Conservation (phyloP, 768 basidiomycete species). For the Russula sp. region DNA sequence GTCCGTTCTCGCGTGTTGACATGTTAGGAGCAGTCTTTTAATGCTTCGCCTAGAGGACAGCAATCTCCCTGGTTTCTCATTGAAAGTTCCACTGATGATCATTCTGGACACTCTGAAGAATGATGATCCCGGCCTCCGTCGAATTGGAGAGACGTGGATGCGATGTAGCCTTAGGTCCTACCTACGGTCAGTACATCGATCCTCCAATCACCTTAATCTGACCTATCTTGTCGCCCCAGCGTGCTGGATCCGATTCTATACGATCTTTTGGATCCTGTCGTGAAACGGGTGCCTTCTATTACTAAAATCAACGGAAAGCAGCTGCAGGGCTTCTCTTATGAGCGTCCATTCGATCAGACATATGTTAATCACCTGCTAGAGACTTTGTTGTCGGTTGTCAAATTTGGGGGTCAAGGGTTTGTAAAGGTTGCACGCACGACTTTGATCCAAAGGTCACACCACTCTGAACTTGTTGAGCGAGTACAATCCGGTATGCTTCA, state of each 20-base stretch:
- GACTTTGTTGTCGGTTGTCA: conserved; percentile 65
- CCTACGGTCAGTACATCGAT: conserved; percentile 51
- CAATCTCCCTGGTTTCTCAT: conserved; percentile 70
- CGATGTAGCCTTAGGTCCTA: conserved; percentile 89
- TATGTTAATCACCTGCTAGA: conserved; percentile 71
- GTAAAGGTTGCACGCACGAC: conserved; percentile 65
- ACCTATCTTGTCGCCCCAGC: conserved; percentile 36
- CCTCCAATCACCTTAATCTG: neutral
- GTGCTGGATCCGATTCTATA: conserved; percentile 83
- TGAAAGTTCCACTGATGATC: conserved; percentile 83
- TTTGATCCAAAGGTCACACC: conserved; percentile 56
- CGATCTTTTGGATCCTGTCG: conserved; percentile 66
- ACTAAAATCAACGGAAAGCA: conserved; percentile 59
- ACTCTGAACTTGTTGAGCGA: conserved; percentile 55
- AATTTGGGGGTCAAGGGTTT: conserved; percentile 89
- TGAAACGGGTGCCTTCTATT: conserved; percentile 45
- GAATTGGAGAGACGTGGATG: conserved; percentile 96
- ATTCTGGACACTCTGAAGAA: conserved; percentile 78
- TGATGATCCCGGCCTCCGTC: conserved; percentile 64
- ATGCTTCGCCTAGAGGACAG: conserved; percentile 58
- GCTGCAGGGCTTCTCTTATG: conserved; percentile 61
- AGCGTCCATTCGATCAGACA: conserved; percentile 70
- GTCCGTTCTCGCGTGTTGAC: conserved; percentile 21
- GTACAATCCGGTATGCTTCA: conserved; percentile 49
- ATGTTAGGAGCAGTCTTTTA: neutral